Evolutionary conservation across 179 eudicot species (phyloP), one percentile per base, ranked within the genome.

Genomic region (Beta lomatogona): DNA sequence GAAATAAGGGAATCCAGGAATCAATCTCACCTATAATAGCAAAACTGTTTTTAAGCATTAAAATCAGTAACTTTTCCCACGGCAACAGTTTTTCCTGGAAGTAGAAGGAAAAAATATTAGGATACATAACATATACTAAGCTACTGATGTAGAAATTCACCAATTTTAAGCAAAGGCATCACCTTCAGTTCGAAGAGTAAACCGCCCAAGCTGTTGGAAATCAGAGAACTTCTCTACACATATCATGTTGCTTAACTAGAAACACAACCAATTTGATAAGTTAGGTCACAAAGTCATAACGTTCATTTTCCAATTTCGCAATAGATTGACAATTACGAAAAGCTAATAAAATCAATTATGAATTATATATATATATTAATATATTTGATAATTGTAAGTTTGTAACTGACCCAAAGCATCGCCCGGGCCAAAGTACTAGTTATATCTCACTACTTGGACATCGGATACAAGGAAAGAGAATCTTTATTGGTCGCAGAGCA

Each of bases 131-230:
- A 41, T 5, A 46, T 7, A 50, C 28, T 16, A 6, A 8, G 15
- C 60, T 9, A 80, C 19, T 48, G 52, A 48, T 48, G 9, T 53
- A 19, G 73, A 58, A 71, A 72, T 54, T 76, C 61, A 73, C 41
- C 67, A 71, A 21, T 19, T 50, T 6, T 53, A 66, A 82, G 48
- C 67, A 78, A 48, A 74, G 15, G 4, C 11, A 79, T 82, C 76
- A 95, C 98, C 98, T 93, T 95, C 97, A n/a, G 97, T 92, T 54
- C 98, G 93, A 67, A 93, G 97, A 80, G 98, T 95, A 82, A 95
- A 95, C 83, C 97, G 85, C 77, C 98, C 98, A 54, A 95, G 93
- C 85, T 93, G 98, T 21, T 94, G 77, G 78, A 93, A 92, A 67
- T 95, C 94, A 54, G 95, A 67, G 80, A 91, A 95, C 86, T 93